phyloP scores from a whole-genome alignment of 768 basidiomycete genomes.

The Suillus cothurnatus region DNA sequence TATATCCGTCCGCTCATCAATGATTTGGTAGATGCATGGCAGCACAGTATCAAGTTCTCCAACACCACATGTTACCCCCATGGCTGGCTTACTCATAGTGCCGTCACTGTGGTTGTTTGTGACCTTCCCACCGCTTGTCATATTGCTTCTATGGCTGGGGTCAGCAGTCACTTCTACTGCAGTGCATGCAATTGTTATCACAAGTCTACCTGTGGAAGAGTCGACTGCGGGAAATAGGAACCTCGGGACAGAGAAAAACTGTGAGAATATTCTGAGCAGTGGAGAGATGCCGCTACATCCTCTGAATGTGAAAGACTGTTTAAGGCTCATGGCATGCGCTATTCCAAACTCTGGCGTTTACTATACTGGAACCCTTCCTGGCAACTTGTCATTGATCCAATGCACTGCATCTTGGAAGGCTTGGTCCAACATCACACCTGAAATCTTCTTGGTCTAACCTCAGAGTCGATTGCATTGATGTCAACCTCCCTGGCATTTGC shows the following conservation, averaged over 20 bases:
- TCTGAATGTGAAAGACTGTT: slow-evolving; percentile 11
- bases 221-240: slow-evolving; percentile 16
- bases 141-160: slow-evolving; percentile 27
- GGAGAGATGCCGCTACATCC: slow-evolving; percentile 5
- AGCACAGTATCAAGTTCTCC: slow-evolving; percentile 17
- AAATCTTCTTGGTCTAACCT: slow-evolving; percentile 10
- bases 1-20: neutral
- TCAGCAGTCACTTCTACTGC: slow-evolving; percentile 29
- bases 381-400: slow-evolving; percentile 35
- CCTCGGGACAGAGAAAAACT: slow-evolving; percentile 10
- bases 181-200: slow-evolving; percentile 28
- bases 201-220: neutral
- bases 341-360: slow-evolving; percentile 31
- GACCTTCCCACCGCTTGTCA: slow-evolving; percentile 30
- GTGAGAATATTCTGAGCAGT: slow-evolving; percentile 10
- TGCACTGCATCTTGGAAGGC: slow-evolving; percentile 37
- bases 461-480: neutral
- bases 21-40: slow-evolving; percentile 20
- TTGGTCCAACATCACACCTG: neutral
- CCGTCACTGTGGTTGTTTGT: slow-evolving; percentile 25
- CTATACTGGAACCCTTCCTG: slow-evolving; percentile 38
- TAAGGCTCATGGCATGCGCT: slow-evolving; percentile 29
- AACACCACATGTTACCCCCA: slow-evolving; percentile 13
- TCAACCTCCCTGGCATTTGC: neutral
- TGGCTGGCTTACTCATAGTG: slow-evolving; percentile 12